Evolutionary conservation across 2,329 filamentous ascomycete species (phyloP), one percentile per base, ranked within the genome.

Genomic region (Fusarium acutatum): DNA sequence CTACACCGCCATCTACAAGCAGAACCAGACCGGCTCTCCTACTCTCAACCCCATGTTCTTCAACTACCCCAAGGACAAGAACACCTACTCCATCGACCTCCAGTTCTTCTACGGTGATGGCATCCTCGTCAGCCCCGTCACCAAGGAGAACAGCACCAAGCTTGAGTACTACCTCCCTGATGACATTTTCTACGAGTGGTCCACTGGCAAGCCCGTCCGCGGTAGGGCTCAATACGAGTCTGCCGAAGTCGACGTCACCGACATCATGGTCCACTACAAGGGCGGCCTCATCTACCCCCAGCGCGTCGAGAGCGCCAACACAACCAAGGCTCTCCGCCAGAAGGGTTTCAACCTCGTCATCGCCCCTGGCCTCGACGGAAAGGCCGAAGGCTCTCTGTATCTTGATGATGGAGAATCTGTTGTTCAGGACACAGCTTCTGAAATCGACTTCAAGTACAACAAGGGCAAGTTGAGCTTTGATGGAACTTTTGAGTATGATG

Each of bases 361-460:
- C 37, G 91, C 93, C 0, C 87, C 92, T 0, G 89, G 86, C 3
- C 77, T 80, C 0, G 85, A 93, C 60, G 92, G 92, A 3, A 88
- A 83, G 13, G 93, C 93, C 0, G 80, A 79, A 1, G 93, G 93
- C 0, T 84, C 84, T 26, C 82, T 96, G 66, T 95, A 95, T 77
- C 84, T 95, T 6, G 93, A 96, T 72, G 93, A 96, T 67, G 93
- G 93, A 18, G 88, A 90, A 68, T 90, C 87, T 28, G 76, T 94
- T 43, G 83, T 87, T 60, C 92, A 93, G 81, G 75, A 83, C 6
- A 80, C 77, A 2, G 88, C 86, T 7, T 89, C 87, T 2, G 82
- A 88, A 61, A 86, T 94, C 53, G 80, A 84, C n/a, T 93, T 95
- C 76, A 75, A 80, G 22, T 95, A 89, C 78, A 82, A 84, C 37